Conservation (phyloP, 1,284 basidiomycete genomes). For the Rhizoctonia solani region DNA sequence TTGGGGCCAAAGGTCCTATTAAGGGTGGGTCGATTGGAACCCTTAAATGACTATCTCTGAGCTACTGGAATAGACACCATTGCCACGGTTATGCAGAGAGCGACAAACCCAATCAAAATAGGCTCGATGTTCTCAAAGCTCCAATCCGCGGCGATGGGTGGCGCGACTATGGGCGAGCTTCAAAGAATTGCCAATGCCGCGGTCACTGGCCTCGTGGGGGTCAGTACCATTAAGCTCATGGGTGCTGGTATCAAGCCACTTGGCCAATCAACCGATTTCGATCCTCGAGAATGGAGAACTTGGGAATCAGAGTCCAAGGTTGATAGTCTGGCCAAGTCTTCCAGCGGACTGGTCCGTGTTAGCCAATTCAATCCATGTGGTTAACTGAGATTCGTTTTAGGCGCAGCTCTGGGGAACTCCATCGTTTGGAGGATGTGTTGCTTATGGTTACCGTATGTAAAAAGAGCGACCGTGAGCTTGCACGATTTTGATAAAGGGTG, state of each 20-base stretch:
- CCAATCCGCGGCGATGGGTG: slow-evolving; percentile 26
- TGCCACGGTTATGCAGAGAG: neutral
- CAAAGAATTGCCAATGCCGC: slow-evolving; percentile 5
- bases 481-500: neutral
- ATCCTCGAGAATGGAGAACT: slow-evolving; percentile 8
- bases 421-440: slow-evolving; percentile 8
- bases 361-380: neutral
- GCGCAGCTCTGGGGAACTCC: neutral
- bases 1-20: slow-evolving; percentile 13
- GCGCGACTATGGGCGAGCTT: neutral
- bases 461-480: neutral
- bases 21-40: neutral
- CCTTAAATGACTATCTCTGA: neutral
- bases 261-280: slow-evolving; percentile 15
- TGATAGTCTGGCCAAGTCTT: neutral
- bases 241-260: neutral
- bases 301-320: slow-evolving; percentile 14
- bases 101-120: neutral
- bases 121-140: slow-evolving; percentile 13
- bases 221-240: neutral
- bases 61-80: neutral
- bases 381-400: neutral
- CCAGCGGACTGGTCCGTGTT: slow-evolving; percentile 1
- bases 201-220: neutral
- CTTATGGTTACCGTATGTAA: slow-evolving; percentile 27